Evolutionary conservation across 192 early-diverging fungal species (phyloP).

Genomic region (Podila minutissima): DNA sequence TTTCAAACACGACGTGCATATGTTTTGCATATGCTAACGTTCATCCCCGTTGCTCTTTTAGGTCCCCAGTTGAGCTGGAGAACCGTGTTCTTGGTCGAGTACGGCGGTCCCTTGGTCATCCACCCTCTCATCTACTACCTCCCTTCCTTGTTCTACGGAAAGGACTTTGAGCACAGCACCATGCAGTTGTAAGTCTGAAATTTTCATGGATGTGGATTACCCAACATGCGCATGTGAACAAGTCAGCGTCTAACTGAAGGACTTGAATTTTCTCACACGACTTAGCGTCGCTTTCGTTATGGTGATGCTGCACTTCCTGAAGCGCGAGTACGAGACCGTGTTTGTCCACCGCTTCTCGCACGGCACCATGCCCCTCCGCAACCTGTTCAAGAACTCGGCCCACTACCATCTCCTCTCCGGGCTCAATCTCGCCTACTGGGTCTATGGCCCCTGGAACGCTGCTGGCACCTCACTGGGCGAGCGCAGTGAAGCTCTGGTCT

Average conservation of each 20-base stretch:
- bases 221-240: too few relatives aligned
- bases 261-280: not conserved
- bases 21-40: not conserved
- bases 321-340: slow-evolving; percentile 92
- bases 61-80: slow-evolving; percentile 95
- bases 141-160: slow-evolving; percentile 73
- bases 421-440: slow-evolving; percentile 83
- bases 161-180: slow-evolving; percentile 69
- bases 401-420: slow-evolving; percentile 95
- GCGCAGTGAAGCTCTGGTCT: slow-evolving; percentile 44
- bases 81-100: slow-evolving; percentile 94
- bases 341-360: slow-evolving; percentile 95
- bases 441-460: slow-evolving; percentile 84
- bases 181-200: slow-evolving; percentile 67
- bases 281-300: slow-evolving; percentile 71
- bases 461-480: slow-evolving; percentile 59
- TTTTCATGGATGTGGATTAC: not conserved
- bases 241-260: too few relatives aligned
- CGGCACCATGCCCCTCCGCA: slow-evolving; percentile 95
- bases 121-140: slow-evolving; percentile 89
- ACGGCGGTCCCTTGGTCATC: slow-evolving; percentile 87
- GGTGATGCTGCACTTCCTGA: slow-evolving; percentile 87
- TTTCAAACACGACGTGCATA: not conserved
- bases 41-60: slow-evolving; percentile 2
- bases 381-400: slow-evolving; percentile 94